Evolutionary conservation across 2,329 filamentous ascomycete genomes (phyloP).

Genomic region (Trichoderma simmonsii): DNA sequence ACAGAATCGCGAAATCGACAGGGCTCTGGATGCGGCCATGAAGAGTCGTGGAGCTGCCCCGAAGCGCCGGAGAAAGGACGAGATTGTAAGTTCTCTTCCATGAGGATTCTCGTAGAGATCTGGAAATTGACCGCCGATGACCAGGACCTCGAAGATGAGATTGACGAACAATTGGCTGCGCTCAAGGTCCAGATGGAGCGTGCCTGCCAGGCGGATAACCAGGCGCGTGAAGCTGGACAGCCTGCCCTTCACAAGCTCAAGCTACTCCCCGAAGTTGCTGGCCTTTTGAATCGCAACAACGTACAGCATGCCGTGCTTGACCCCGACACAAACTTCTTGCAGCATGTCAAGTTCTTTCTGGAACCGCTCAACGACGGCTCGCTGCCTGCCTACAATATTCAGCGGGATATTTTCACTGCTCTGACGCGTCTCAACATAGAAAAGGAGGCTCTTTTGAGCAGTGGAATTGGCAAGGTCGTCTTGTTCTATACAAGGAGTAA

Average conservation of each 20-base stretch:
- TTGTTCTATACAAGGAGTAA: constrained; percentile 97
- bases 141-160: constrained; percentile 83
- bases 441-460: constrained; percentile 85
- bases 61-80: constrained; percentile 78
- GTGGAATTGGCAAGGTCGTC: constrained; percentile 92
- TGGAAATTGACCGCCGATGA: not conserved
- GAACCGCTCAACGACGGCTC: constrained; percentile 93
- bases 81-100: constrained; percentile 60
- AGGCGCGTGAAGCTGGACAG: constrained; percentile 72
- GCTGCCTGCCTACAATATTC: constrained; percentile 93
- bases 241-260: constrained; percentile 91
- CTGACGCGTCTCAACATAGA: constrained; percentile 79
- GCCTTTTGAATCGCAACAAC: constrained; percentile 84
- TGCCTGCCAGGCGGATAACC: constrained; percentile 82
- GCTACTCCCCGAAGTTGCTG: constrained; percentile 85
- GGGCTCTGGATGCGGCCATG: constrained; percentile 81
- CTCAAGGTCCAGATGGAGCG: constrained; percentile 88
- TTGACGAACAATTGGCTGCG: constrained; percentile 83
- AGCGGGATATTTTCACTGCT: constrained; percentile 85
- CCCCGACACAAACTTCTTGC: constrained; percentile 90
- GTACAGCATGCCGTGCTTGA: constrained; percentile 82
- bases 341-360: constrained; percentile 94
- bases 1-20: constrained; percentile 77
- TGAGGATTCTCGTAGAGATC: not conserved
- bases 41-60: constrained; percentile 63